Evolutionary conservation across 2,329 filamentous ascomycete genomes (phyloP), one percentile per base, ranked within the genome.

Genomic region (Monosporascus sp.): DNA sequence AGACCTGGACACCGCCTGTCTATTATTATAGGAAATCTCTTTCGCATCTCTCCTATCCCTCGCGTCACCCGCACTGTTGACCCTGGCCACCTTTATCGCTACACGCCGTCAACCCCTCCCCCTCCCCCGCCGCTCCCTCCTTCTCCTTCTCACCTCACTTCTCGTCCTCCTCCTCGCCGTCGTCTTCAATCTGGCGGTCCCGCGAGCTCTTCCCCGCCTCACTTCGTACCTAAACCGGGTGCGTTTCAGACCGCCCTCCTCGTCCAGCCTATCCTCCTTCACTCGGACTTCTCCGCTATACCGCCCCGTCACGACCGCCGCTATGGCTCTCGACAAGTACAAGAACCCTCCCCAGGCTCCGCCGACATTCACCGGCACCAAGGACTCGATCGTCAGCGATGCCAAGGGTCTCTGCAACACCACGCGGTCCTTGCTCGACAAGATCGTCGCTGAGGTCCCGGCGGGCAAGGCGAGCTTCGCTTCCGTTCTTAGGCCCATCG

Each of bases 341-440:
- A 81, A 80, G 70, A 87, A 80, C 67, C 89, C 89, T 58, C 89
- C 90, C 3, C 89, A 93, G 76, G 78, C 85, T 41, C 89, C 90
- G 53, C 88, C 89, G 52, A 79, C 85, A 67, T 94, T 93, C 73
- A 90, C 81, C 3, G 86, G 86, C 61, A 91, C 88, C 47, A 82
- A 86, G 59, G 80, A 86, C 55, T 83, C 80, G 61, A 80, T 94
- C 60, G 71, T 89, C 43, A 75, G 78, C 56, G 85, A 88, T 61
- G 85, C 88, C 48, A 83, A 89, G 72, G 75, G 74, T 52, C 71
- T 89, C 51, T 87, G 88, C 63, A 81, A 84, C 46, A 71, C 71
- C 45, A 87, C 81, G 47, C 84, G 87, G 59, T 71, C 73, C 20
- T 69, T 88, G 22, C 77, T 90, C 59, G 87, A 93, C 74, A 78